Base-by-base conservation (phyloP, 1,284 basidiomycete species). In the Trichosporon ovoides region DNA sequence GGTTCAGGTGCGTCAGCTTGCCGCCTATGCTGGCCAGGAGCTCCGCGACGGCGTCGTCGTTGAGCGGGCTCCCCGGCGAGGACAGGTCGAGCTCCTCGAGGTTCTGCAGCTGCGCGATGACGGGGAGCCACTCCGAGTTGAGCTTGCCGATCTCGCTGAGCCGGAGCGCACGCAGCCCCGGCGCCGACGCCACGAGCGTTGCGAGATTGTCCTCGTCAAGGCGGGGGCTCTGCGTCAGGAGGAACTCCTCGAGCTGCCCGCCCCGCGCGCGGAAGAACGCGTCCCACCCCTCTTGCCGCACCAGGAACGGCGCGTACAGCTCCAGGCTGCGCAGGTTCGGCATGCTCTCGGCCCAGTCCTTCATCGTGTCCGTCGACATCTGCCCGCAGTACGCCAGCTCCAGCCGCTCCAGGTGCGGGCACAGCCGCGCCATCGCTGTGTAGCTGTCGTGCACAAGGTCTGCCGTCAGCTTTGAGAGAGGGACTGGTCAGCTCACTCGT, bases 351-450 rank as follows among this genome's bases (percentile, higher is more conserved):
- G 81, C 81, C 83, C 90, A 92, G 1, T 81, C 76, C 12, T 78
- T 73, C 37, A 97, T 76, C 19, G 87, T 85, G 0, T 81, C 75
- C 61, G 89, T 84, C 65, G 88, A 83, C 59, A 98, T 82, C 54
- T 87, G 86, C 9, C 95, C 96, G 67, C 94, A 98, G 66, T 87
- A 86, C 67, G 93, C 88, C 18, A 98, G 84, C 0, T 86, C 84
- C 13, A 96, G 81, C 16, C 79, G 79, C 2, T 84, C 83, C 28
- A 97, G 81, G 66, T 87, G 88, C 2, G 91, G 89, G 68, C 91
- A 94, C 36, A 95, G 83, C 24, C 81, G 81, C 0, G 85, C 83
- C 13, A 96, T 81, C 0, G 87, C 83, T 38, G 80, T 79, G 52
- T 91, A 81, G 7, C 87, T 85, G 3, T 83, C 76, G 1, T 87